Evolutionary conservation across 2,329 filamentous ascomycete species (phyloP).

Genomic region (Sporothrix pallida): DNA sequence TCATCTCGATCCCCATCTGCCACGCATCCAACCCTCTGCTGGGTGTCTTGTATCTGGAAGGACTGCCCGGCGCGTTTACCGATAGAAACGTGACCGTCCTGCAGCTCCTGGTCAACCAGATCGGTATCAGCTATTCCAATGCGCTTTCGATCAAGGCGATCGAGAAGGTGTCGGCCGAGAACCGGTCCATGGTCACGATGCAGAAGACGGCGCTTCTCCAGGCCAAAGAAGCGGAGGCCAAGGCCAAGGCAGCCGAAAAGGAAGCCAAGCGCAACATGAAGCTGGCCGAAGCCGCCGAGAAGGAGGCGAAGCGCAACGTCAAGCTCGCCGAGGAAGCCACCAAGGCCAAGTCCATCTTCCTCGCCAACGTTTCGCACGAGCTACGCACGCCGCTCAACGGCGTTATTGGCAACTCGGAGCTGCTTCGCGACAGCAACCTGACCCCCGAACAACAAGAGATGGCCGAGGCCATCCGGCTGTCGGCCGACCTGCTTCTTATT

Average conservation of each 20-base stretch:
- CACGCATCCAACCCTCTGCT: constrained; percentile 73
- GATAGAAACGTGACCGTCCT: constrained; percentile 72
- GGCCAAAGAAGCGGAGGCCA: constrained; percentile 73
- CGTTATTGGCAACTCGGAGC: constrained; percentile 86
- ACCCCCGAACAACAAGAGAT: constrained; percentile 81
- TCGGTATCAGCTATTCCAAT: constrained; percentile 74
- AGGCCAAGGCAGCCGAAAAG: constrained; percentile 77
- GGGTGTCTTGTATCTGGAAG: constrained; percentile 77
- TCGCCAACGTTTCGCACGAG: constrained; percentile 81
- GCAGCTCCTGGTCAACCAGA: constrained; percentile 77
- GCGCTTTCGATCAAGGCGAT: constrained; percentile 71
- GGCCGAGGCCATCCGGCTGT: constrained; percentile 84
- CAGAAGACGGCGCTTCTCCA: constrained; percentile 76
- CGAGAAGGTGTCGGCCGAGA: constrained; percentile 78
- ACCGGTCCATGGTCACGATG: constrained; percentile 76
- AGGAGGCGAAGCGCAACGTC: constrained; percentile 77
- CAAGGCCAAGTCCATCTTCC: constrained; percentile 81
- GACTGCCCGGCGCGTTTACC: constrained; percentile 76
- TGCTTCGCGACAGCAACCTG: constrained; percentile 76
- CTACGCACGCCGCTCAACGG: constrained; percentile 83
- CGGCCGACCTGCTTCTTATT: constrained; percentile 83
- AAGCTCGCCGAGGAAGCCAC: constrained; percentile 83
- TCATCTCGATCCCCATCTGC: constrained; percentile 80
- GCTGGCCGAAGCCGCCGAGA: constrained; percentile 80
- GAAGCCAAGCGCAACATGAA: constrained; percentile 79